These are phyloP conservation scores for Takashimella tepidaria DNA, from an alignment of 1,284 basidiomycete genomes.

Conservation along the genomic window DNA sequence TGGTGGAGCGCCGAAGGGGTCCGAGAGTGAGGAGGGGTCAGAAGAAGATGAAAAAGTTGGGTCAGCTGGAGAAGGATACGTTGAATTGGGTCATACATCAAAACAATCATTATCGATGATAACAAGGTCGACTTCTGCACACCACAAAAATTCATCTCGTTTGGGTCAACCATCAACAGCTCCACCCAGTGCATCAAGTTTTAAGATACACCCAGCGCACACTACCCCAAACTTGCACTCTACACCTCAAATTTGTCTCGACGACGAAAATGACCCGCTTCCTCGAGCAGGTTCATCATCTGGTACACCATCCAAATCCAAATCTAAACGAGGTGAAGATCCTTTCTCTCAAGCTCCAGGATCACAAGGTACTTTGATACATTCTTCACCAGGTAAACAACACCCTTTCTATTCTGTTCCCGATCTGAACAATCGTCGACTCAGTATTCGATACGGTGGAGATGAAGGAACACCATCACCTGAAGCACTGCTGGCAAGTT, in stretches of 20 bases:
- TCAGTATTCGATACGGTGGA: conserved; percentile 45
- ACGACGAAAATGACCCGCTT: neutral
- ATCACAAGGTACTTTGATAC: conserved; percentile 51
- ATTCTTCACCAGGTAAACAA: conserved; percentile 13
- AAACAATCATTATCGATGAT: neutral
- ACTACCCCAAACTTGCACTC: conserved; percentile 5
- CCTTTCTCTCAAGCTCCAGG: conserved; percentile 46
- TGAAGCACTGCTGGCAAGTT: conserved; percentile 52
- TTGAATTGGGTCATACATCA: neutral
- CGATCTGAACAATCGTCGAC: conserved; percentile 50
- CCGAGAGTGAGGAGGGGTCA: conserved; percentile 32
- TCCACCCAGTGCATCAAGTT: conserved; percentile 3
- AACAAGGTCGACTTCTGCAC: neutral
- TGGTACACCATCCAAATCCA: neutral
- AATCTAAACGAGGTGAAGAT: conserved; percentile 19
- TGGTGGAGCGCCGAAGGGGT: too few relatives aligned
- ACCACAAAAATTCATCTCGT: neutral
- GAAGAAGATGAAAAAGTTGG: conserved; percentile 47
- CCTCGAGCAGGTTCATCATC: too few relatives aligned
- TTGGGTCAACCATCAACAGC: conserved; percentile 6
- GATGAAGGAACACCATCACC: conserved; percentile 53
- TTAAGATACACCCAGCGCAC: conserved; percentile 9
- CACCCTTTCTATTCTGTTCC: conserved; percentile 55
- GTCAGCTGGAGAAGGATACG: neutral
- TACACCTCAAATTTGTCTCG: neutral